Evolutionary conservation across 2,329 filamentous ascomycete species (phyloP).

Genomic region (Microascus cirrosus): DNA sequence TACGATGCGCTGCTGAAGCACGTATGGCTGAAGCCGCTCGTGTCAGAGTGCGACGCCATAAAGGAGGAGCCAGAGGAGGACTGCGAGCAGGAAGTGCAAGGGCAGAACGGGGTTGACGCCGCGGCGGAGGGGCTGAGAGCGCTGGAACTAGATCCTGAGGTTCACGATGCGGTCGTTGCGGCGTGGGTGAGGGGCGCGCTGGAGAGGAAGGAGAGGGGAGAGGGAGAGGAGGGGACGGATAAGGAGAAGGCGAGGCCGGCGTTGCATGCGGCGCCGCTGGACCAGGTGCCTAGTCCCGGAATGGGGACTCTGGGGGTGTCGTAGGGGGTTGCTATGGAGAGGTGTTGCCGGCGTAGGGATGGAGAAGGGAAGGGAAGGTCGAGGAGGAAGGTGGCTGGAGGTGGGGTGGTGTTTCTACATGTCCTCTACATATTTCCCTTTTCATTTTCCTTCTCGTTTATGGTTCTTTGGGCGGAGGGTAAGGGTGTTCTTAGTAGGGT

Average conservation of each 20-base stretch:
- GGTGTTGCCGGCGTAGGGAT: background rate
- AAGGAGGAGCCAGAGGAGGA: slow-evolving; percentile 52
- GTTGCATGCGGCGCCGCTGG: slow-evolving; percentile 75
- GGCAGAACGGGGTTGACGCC: background rate
- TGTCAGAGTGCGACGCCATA: slow-evolving; percentile 55
- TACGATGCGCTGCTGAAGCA: slow-evolving; percentile 85
- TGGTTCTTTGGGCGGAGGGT: background rate
- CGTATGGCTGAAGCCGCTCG: slow-evolving; percentile 69
- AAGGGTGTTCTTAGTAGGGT: background rate
- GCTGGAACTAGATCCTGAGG: slow-evolving; percentile 22
- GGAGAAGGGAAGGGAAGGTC: background rate
- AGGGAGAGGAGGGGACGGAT: slow-evolving; percentile 21
- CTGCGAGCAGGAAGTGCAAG: background rate
- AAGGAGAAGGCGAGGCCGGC: slow-evolving; percentile 52
- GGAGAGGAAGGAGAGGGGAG: slow-evolving; percentile 43
- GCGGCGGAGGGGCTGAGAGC: slow-evolving; percentile 5
- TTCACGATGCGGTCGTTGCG: slow-evolving; percentile 69
- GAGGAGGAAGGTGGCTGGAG: background rate
- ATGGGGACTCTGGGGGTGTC: slow-evolving; percentile 18
- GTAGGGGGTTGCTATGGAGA: background rate
- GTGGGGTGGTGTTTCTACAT: background rate
- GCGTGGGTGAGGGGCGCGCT: slow-evolving; percentile 71
- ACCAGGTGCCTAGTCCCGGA: slow-evolving; percentile 48
- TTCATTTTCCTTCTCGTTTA: background rate
- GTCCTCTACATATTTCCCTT: background rate